Conservation (phyloP, 1,284 basidiomycete species). For the Tilletia caries region DNA sequence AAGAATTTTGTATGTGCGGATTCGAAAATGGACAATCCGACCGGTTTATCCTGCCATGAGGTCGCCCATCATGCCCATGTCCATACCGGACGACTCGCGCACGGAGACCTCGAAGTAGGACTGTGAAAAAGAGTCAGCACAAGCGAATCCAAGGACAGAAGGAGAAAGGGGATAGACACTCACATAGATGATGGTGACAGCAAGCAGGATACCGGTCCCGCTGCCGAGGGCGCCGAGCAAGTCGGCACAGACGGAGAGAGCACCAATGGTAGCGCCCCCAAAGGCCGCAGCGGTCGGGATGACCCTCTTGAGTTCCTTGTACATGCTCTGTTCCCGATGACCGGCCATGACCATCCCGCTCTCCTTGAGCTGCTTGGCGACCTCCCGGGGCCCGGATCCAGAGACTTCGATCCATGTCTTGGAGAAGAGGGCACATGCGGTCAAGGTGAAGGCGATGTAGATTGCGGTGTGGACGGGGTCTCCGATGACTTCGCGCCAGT, state of each 20-base stretch:
- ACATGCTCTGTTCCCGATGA: constrained; percentile 94
- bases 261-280: constrained; percentile 89
- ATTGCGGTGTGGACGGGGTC: constrained; percentile 91
- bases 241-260: constrained; percentile 89
- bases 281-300: constrained; percentile 97
- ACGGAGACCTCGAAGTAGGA: constrained; percentile 59
- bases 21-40: too few relatives aligned
- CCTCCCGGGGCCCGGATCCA: constrained; percentile 87
- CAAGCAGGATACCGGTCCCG: constrained; percentile 96
- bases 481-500: constrained; percentile 75
- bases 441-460: constrained; percentile 88
- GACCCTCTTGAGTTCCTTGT: constrained; percentile 96
- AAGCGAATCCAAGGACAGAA: background rate
- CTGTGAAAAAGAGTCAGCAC: constrained; percentile 15
- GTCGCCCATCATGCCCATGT: constrained; percentile 57
- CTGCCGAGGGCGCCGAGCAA: constrained; percentile 92
- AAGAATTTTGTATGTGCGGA: too few relatives aligned
- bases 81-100: constrained; percentile 58
- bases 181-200: constrained; percentile 81
- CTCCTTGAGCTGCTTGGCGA: constrained; percentile 97
- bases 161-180: constrained; percentile 12
- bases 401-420: constrained; percentile 99
- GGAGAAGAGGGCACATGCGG: constrained; percentile 92
- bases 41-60: constrained; percentile 33
- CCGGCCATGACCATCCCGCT: constrained; percentile 99